Percentiles rank a stretch among this genome's conserved stretches.
Conservation (phyloP, 805 yeast genomes). For the Saccharomycopsis microspora region DNA sequence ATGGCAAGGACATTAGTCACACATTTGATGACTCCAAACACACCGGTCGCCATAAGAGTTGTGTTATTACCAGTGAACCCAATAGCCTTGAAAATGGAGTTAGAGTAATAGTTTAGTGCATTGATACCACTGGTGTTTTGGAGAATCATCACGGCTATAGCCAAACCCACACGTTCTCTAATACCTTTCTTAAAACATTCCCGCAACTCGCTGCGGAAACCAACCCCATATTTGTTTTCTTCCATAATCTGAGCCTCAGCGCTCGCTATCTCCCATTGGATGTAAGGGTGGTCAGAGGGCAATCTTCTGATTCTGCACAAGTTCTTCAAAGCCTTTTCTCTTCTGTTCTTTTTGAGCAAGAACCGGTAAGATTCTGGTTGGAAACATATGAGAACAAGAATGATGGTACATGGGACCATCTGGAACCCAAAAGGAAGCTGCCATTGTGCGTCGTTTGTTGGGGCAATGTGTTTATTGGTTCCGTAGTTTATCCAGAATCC, state of each 20-base stretch:
- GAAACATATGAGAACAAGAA: conserved; percentile 28
- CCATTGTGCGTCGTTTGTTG: conserved; percentile 29
- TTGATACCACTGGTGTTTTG: conserved; percentile 30
- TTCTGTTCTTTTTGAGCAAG: conserved; percentile 26
- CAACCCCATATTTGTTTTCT: conserved; percentile 7
- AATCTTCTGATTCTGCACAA: conserved; percentile 29
- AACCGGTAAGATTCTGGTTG: conserved; percentile 38
- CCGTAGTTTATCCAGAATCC: conserved; percentile 24
- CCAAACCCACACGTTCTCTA: not conserved
- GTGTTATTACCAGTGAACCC: conserved; percentile 33
- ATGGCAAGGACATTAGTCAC: too few relatives aligned
- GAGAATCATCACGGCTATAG: conserved; percentile 18
- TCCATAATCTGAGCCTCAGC: conserved; percentile 8
- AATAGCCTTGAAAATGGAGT: conserved; percentile 28
- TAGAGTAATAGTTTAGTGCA: conserved; percentile 30
- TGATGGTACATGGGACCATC: conserved; percentile 32
- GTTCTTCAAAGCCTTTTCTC: conserved; percentile 25
- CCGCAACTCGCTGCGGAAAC: not conserved
- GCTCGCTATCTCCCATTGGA: conserved; percentile 28
- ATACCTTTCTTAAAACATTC: conserved; percentile 4
- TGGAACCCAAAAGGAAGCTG: conserved; percentile 36
- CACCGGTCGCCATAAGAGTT: too few relatives aligned
- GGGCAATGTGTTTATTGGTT: conserved; percentile 25
- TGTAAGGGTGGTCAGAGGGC: conserved; percentile 28
- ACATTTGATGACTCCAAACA: too few relatives aligned